phyloP scores from a whole-genome alignment of 2,329 filamentous ascomycete genomes.

The Venturia oleaginea region DNA sequence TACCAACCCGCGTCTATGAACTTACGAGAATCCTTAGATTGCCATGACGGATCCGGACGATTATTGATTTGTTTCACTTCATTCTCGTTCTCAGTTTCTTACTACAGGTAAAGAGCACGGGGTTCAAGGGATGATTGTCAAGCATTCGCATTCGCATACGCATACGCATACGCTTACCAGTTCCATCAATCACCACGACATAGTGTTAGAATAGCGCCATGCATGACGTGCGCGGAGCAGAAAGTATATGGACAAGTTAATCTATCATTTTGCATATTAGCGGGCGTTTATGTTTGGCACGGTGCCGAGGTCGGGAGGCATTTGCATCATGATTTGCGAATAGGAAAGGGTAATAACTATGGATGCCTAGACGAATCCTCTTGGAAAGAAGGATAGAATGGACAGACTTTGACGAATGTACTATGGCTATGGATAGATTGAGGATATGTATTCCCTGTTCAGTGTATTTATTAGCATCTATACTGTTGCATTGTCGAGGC shows the following conservation, averaged over 20 bases:
- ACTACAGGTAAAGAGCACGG: background rate
- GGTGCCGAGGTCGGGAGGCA: background rate
- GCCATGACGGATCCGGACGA: background rate
- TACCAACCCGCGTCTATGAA: background rate
- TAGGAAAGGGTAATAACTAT: background rate
- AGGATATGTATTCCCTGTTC: background rate
- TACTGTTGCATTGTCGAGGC: background rate
- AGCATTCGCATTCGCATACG: background rate
- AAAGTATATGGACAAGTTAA: background rate
- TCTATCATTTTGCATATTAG: background rate
- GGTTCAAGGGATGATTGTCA: background rate
- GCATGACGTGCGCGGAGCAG: background rate
- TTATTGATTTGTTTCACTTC: background rate
- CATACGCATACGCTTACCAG: background rate
- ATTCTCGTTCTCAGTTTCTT: background rate
- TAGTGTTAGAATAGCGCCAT: background rate
- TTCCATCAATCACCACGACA: background rate
- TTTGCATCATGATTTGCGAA: background rate
- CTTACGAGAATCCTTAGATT: constrained; percentile 6
- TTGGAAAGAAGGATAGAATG: background rate
- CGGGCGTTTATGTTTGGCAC: background rate
- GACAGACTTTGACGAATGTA: background rate
- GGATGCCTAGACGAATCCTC: background rate
- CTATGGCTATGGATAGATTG: background rate
- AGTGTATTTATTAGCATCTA: background rate